phyloP scores from a whole-genome alignment of 495 filamentous ascomycete species.

The Penicillium malachiteum region DNA sequence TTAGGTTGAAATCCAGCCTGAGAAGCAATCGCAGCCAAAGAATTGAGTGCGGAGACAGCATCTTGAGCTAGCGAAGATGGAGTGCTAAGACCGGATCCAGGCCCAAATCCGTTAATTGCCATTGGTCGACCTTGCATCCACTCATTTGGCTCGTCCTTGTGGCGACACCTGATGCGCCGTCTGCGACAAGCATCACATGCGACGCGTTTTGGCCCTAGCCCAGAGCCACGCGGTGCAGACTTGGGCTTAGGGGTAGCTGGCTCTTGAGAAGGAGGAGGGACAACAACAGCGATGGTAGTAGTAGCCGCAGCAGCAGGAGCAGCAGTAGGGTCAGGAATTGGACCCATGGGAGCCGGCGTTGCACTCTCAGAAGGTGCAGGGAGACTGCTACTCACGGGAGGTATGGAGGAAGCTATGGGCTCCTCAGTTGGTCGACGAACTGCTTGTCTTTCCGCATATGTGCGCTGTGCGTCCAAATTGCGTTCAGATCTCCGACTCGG shows the following conservation, averaged over 20 bases:
- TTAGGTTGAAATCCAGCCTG: conserved; percentile 36
- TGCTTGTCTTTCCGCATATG: conserved; percentile 46
- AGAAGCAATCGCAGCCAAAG: conserved; percentile 44
- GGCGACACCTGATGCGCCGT: conserved; percentile 53
- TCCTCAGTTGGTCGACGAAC: conserved; percentile 41
- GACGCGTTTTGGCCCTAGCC: conserved; percentile 50
- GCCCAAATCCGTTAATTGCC: conserved; percentile 26
- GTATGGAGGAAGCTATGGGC: conserved; percentile 13
- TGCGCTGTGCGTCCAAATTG: conserved; percentile 43
- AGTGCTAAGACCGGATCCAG: conserved; percentile 30
- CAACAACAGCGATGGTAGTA: too few species aligned
- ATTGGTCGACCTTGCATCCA: conserved; percentile 29
- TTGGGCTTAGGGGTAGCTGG: conserved; percentile 33
- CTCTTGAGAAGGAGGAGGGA: conserved; percentile 25
- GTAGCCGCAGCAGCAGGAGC: too few species aligned
- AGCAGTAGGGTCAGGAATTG: conserved; percentile 9
- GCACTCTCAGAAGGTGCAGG: conserved; percentile 21
- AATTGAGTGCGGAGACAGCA: conserved; percentile 46
- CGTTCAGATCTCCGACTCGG: conserved; percentile 49
- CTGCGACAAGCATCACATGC: conserved; percentile 57
- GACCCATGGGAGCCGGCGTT: conserved; percentile 19
- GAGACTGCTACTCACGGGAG: conserved; percentile 10
- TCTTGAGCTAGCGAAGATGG: conserved; percentile 41
- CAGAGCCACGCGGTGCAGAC: conserved; percentile 35
- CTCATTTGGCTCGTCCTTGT: conserved; percentile 49